Base-by-base conservation (phyloP, 2,329 filamentous ascomycete species). In the Aaosphaeria arxii region DNA sequence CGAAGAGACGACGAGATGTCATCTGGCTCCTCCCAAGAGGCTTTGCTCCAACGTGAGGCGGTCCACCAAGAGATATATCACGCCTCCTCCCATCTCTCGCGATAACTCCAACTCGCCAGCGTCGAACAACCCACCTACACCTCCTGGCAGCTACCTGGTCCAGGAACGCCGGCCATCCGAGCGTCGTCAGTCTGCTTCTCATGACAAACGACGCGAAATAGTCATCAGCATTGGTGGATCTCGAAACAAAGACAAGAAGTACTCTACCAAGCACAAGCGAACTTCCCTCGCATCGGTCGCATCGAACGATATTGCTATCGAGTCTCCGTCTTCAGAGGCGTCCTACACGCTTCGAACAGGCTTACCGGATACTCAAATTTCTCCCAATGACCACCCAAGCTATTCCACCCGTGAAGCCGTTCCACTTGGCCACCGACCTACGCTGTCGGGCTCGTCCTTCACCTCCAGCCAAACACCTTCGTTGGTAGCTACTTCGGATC, bases 321-420 rank as follows among this genome's bases (percentile, higher is more conserved):
- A 69, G 2, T 67, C 62, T 6, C 56, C 58, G 29, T 59, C 56
- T 32, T 69, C 64, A 0, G 63, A 68, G 38, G 59, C 56, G 11
- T 67, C 64, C 5, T 62, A 61, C 44, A 58, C 58, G 4, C 44
- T 67, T 9, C 58, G 60, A 5, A 70, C 66, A 28, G 66, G 66
- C 4, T 63, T 58, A 11, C 61, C 64, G n/a, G 66, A 70, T 7
- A 52, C 58, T 36, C 44, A 59, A 11, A 40, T 63, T 36, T 30
- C 50, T 30, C 5, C 35, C 43, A 6, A 59, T 56, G 32, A 47
- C 49, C 13, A 50, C 13, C 31, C 47, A n/a, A 52, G 47, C 11
- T 66, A 63, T 48, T 54, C 45, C 33, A 47, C 61, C 5, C 55
- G 57, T 6, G 50, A 56, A 33, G 51, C 50, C 35, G 44, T 55